Evolutionary conservation across 441 rosid species (phyloP), one percentile per base, ranked within the genome.

Genomic region (Biscutella laevigata): DNA sequence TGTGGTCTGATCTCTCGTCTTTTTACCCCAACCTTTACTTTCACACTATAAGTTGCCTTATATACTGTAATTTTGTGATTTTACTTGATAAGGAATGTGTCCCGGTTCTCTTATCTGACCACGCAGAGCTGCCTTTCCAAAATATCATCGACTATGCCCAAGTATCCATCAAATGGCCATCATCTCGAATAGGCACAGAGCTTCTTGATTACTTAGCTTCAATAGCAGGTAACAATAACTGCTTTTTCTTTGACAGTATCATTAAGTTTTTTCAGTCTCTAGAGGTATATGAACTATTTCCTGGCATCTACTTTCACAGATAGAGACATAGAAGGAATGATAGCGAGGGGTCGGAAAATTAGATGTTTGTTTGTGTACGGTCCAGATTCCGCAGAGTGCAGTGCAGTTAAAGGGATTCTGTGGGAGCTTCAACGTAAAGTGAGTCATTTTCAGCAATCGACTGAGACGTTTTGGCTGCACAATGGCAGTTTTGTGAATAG

Each of bases 391-490:
- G 80, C 74, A 35, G 63, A 64, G 0, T 88, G 98, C 62, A 85
- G 95, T 41, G 91, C 96, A 17, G 80, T 77, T 67, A 72, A 50
- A 68, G 98, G 88, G 50, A 72, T 92, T 50, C 7, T 92, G 64
- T 88, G 95, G 98, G 96, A 92, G 62, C 92, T 92, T 49, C 98
- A 88, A 59, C 80, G 86, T 55, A 91, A 91, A 79, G 86, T 79
- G 45, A 80, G 98, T 73, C 72, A 66, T 36, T 91, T 88, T 62
- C 98, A 91, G 54, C 98, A 79, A 43, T 91, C 96, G 4, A 59
- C 83, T 0, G 96, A 83, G 71, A 92, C 98, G 38, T 92, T 88
- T 74, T 92, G 98, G 98, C 74, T 92, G 69, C 98, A 86, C 69
- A 82, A 92, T 67, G 70, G 72, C 39, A 73, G 95, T 38, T 32